These are phyloP conservation scores for Lachancea quebecensis DNA, from an alignment of 805 yeast species.

Conservation along the genomic window DNA sequence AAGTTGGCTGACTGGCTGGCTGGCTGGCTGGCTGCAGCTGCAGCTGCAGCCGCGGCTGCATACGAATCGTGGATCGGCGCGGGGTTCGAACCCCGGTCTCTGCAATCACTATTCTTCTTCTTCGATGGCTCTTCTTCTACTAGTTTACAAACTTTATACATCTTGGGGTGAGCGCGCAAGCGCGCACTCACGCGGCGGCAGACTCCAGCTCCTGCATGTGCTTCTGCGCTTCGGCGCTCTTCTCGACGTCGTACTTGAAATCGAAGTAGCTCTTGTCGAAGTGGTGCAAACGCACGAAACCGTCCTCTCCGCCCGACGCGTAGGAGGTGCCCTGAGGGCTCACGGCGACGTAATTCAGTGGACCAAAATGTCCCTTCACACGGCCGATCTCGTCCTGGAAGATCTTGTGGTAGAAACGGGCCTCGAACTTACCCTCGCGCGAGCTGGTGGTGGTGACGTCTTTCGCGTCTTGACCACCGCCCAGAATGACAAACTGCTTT, in stretches of 20 bases:
- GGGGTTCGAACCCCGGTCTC: no score
- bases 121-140: background rate
- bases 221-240: conserved; percentile 51
- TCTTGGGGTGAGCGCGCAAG: background rate
- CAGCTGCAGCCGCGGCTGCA: no score
- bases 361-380: conserved; percentile 98
- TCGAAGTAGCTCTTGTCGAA: conserved; percentile 91
- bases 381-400: conserved; percentile 95
- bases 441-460: conserved; percentile 97
- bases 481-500: conserved; percentile 86
- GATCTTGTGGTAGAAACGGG: conserved; percentile 90
- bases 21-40: no score
- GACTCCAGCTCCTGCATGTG: conserved; percentile 22
- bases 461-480: conserved; percentile 99
- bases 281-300: conserved; percentile 87
- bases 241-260: conserved; percentile 86
- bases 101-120: no score
- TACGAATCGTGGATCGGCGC: no score
- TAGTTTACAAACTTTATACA: background rate
- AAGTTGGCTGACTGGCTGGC: no score
- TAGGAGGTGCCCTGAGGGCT: conserved; percentile 91
- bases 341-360: conserved; percentile 85
- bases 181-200: conserved; percentile 1
- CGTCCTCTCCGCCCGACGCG: conserved; percentile 99
- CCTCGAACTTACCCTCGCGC: conserved; percentile 93